Conservation (phyloP, 768 basidiomycete genomes). For the Calvatia gigantea region DNA sequence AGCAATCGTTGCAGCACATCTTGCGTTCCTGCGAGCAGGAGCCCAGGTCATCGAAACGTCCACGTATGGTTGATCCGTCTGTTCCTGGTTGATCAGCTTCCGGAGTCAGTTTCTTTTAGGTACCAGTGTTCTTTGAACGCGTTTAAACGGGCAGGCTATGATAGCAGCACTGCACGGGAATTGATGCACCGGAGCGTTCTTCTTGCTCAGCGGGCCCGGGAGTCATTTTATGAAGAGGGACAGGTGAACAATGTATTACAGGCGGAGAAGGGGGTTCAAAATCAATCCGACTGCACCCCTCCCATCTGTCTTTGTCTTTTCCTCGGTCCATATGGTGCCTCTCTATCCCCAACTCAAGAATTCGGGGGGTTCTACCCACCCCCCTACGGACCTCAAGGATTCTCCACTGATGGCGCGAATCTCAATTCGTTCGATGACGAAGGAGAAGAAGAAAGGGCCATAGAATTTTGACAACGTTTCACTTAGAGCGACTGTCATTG, state of each 20-base stretch:
- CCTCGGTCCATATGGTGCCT: constrained; percentile 73
- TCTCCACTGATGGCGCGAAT: constrained; percentile 29
- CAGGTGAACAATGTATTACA: constrained; percentile 21
- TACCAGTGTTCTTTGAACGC: constrained; percentile 64
- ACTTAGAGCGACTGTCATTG: constrained; percentile 54
- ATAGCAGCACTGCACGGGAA: constrained; percentile 34
- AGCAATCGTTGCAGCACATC: constrained; percentile 54
- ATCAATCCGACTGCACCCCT: not conserved
- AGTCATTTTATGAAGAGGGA: constrained; percentile 15
- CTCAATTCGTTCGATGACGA: constrained; percentile 38
- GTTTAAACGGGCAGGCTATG: constrained; percentile 49
- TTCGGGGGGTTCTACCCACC: constrained; percentile 75
- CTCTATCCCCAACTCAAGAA: constrained; percentile 62
- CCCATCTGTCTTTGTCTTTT: constrained; percentile 59
- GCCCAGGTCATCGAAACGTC: constrained; percentile 63
- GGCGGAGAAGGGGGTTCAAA: constrained; percentile 4
- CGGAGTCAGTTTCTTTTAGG: constrained; percentile 27
- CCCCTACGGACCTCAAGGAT: constrained; percentile 61
- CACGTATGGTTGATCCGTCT: constrained; percentile 41
- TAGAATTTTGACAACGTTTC: constrained; percentile 58
- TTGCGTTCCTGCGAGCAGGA: constrained; percentile 61
- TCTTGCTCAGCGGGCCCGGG: constrained; percentile 45
- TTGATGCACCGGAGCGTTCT: constrained; percentile 52
- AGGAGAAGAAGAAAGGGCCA: constrained; percentile 33
- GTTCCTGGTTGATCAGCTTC: not conserved